phyloP scores from a whole-genome alignment of 2,329 filamentous ascomycete genomes.

The Alternaria gansuensis region DNA sequence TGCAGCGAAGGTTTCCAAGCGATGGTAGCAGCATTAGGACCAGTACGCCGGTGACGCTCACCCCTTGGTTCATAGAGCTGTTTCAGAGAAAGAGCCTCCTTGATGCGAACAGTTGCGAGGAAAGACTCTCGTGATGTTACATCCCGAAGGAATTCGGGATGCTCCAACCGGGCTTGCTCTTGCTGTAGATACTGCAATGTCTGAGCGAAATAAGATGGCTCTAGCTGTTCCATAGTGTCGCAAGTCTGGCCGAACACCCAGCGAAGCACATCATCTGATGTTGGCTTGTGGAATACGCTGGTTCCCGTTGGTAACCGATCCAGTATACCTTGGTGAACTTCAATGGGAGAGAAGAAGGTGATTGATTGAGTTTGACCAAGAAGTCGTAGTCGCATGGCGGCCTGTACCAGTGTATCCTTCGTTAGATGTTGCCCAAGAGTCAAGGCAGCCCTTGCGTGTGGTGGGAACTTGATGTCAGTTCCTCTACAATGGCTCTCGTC shows the following conservation, averaged over 20 bases:
- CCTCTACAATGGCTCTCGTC: slow-evolving; percentile 70
- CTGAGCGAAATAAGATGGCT: slow-evolving; percentile 67
- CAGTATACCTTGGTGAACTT: slow-evolving; percentile 69
- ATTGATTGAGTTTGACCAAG: slow-evolving; percentile 66
- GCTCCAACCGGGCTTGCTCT: slow-evolving; percentile 58
- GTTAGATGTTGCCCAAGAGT: slow-evolving; percentile 66
- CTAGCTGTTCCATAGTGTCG: slow-evolving; percentile 65
- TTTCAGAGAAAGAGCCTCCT: slow-evolving; percentile 66
- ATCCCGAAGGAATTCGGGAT: slow-evolving; percentile 56
- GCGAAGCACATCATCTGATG: slow-evolving; percentile 63
- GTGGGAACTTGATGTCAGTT: slow-evolving; percentile 66
- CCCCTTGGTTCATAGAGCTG: slow-evolving; percentile 64
- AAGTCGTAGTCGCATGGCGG: slow-evolving; percentile 71
- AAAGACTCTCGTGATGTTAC: slow-evolving; percentile 49
- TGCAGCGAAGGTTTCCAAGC: slow-evolving; percentile 40
- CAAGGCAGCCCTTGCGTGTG: slow-evolving; percentile 59
- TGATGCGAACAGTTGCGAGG: slow-evolving; percentile 58
- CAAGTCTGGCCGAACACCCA: slow-evolving; percentile 75
- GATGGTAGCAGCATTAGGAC: slow-evolving; percentile 10
- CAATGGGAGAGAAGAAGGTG: slow-evolving; percentile 63
- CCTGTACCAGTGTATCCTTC: slow-evolving; percentile 71
- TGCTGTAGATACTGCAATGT: slow-evolving; percentile 68
- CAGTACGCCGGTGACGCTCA: slow-evolving; percentile 11
- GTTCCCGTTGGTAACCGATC: slow-evolving; percentile 32
- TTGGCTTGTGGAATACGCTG: slow-evolving; percentile 29